These are phyloP conservation scores for Salicornia ramosissima DNA, from an alignment of 148 eudicot species.

Conservation along the genomic window DNA sequence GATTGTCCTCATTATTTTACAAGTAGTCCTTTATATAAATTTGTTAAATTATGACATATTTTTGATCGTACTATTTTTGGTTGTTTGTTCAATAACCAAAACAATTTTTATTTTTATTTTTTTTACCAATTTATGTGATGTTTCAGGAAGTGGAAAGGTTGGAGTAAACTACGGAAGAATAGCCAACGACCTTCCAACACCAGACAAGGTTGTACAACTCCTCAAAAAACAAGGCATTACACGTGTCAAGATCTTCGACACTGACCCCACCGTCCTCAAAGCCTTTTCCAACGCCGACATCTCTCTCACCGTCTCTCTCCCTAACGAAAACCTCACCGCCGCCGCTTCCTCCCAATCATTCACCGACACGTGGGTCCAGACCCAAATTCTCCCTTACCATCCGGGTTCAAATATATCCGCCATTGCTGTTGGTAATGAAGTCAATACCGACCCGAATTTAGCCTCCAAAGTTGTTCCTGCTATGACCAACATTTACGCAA, in stretches of 20 bases:
- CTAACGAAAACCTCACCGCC: slow-evolving; percentile 65
- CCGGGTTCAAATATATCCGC: slow-evolving; percentile 43
- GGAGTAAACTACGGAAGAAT: slow-evolving; percentile 84
- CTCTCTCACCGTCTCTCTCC: slow-evolving; percentile 47
- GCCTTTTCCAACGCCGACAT: slow-evolving; percentile 41
- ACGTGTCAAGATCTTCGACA: slow-evolving; percentile 59
- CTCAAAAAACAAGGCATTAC: slow-evolving; percentile 58
- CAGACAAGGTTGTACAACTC: slow-evolving; percentile 62
- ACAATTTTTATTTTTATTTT: too few relatives aligned
- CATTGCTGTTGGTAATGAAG: slow-evolving; percentile 90
- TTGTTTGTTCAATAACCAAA: too few relatives aligned
- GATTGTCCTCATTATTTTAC: too few relatives aligned
- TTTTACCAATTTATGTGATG: too few relatives aligned
- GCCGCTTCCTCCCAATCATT: slow-evolving; percentile 57
- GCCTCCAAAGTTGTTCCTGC: slow-evolving; percentile 57
- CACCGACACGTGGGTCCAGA: slow-evolving; percentile 66
- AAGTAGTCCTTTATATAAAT: too few relatives aligned
- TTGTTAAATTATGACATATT: too few relatives aligned
- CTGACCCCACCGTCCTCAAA: slow-evolving; percentile 37
- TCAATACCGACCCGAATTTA: slow-evolving; percentile 52
- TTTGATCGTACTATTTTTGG: too few relatives aligned
- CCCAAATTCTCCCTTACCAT: slow-evolving; percentile 41
- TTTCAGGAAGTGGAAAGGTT: slow-evolving; percentile 38
- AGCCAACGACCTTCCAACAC: slow-evolving; percentile 68
- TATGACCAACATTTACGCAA: slow-evolving; percentile 51